phyloP scores from a whole-genome alignment of 2,329 filamentous ascomycete species.

The Cryphonectria naterciae region DNA sequence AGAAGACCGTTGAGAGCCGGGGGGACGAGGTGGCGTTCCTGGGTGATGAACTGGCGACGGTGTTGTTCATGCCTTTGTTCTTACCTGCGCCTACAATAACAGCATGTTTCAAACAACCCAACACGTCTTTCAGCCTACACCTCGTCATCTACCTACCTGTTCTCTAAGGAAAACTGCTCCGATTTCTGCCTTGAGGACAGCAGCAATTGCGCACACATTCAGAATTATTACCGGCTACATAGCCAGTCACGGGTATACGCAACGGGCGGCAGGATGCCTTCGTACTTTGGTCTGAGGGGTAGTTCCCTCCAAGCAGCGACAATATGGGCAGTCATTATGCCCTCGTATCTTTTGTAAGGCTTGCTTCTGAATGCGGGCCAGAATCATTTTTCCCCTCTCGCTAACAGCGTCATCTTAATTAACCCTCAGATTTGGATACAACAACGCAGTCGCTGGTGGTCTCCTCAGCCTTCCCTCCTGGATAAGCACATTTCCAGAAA shows the following conservation, averaged over 20 bases:
- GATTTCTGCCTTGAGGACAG: not conserved
- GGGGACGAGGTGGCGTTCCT: not conserved
- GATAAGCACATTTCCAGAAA: constrained; percentile 10
- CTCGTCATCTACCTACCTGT: not conserved
- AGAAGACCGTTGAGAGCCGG: not conserved
- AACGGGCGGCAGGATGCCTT: constrained; percentile 3
- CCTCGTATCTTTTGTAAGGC: constrained; percentile 15
- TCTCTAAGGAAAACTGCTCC: not conserved
- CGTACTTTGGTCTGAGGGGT: constrained; percentile 13
- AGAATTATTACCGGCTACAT: not conserved
- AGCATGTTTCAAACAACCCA: not conserved
- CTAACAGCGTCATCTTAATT: not conserved
- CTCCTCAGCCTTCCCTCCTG: constrained; percentile 14
- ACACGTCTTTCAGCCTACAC: not conserved
- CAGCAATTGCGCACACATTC: not conserved
- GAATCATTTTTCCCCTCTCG: not conserved
- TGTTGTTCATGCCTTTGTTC: not conserved
- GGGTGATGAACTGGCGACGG: not conserved
- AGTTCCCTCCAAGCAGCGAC: constrained; percentile 16
- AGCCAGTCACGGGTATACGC: too few relatives aligned
- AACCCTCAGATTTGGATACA: constrained; percentile 15
- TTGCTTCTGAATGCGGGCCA: not conserved
- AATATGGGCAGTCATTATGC: constrained; percentile 21
- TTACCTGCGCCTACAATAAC: not conserved
- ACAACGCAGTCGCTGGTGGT: constrained; percentile 15